Conservation (phyloP, 768 basidiomycete species). For the Cubamyces sp. region DNA sequence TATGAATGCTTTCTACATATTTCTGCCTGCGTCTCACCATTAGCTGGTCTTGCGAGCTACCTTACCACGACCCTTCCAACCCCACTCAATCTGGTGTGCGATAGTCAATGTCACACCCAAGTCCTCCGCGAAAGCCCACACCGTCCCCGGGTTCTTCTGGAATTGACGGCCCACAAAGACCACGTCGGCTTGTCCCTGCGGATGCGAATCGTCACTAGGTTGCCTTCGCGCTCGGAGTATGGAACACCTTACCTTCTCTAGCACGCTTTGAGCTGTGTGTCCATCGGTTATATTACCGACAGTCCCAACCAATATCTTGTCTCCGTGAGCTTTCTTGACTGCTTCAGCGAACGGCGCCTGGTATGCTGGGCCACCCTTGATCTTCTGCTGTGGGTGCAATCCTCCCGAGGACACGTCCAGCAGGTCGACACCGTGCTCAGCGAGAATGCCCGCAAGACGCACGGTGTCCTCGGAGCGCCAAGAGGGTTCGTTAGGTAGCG, state of each 20-base stretch:
- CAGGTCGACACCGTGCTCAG: conserved; percentile 71
- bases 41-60: conserved; percentile 14
- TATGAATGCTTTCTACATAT: background rate
- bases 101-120: conserved; percentile 50
- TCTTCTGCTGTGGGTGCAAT: conserved; percentile 49
- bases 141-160: conserved; percentile 59
- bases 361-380: conserved; percentile 37
- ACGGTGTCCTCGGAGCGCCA: conserved; percentile 76
- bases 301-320: conserved; percentile 49
- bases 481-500: conserved; percentile 58
- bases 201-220: conserved; percentile 23
- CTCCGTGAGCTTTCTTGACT: conserved; percentile 51
- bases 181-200: conserved; percentile 59
- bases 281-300: conserved; percentile 63
- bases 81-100: conserved; percentile 62
- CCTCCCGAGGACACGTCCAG: conserved; percentile 76
- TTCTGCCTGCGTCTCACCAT: background rate
- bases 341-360: conserved; percentile 28
- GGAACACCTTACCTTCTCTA: conserved; percentile 43
- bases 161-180: conserved; percentile 45
- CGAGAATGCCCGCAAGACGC: conserved; percentile 59
- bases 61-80: conserved; percentile 42
- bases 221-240: conserved; percentile 49
- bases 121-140: conserved; percentile 58
- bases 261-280: conserved; percentile 57